Base-by-base conservation (phyloP, 2,329 filamentous ascomycete genomes). In the Byssothecium circinans region DNA sequence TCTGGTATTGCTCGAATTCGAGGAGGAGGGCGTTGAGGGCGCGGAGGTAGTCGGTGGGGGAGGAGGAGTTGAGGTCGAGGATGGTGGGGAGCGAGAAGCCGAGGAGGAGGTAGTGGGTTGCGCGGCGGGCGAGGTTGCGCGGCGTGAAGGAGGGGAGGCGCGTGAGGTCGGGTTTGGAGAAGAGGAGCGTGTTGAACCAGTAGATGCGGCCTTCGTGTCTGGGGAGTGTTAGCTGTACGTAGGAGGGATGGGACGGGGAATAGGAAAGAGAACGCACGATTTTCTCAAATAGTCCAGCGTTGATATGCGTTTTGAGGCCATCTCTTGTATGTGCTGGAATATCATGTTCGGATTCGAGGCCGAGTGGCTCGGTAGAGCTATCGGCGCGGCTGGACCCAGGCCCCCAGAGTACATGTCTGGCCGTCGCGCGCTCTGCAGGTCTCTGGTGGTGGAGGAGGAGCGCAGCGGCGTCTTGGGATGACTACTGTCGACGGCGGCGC, bases 111-210 rank as follows among this genome's bases (percentile, higher is more conserved):
- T 92, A 95, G 70, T 96, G 96, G 42, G 91, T 95, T 29, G 94
- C 92, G 60, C 94, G 89, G 49, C 91, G 87, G 52, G 89, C 86
- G 40, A 96, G 83, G 67, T 92, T 94, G 55, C 88, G 85, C 3
- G 84, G 77, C 49, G 95, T 88, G 67, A 95, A 92, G 67, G 90
- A 95, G 37, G 92, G 86, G 76, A 96, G 86, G 64, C 86, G 85
- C 42, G 81, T 77, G 27, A 97, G 80, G 70, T 96, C 90, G 23
- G 82, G 72, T 62, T 89, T 88, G 56, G 91, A 89, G 73, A 96
- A 96, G 65, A 95, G 87, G 51, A 96, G 83, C 0, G 94, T 96
- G 74, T 96, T 96, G 78, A 97, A 96, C 91, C 94, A 97, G 76
- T 95, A 97, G 34, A 96, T 85, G 49, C 90, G 86, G 51, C 92